Evolutionary conservation across 306 rosid species (phyloP).

Genomic region (Cucurbita pepo): DNA sequence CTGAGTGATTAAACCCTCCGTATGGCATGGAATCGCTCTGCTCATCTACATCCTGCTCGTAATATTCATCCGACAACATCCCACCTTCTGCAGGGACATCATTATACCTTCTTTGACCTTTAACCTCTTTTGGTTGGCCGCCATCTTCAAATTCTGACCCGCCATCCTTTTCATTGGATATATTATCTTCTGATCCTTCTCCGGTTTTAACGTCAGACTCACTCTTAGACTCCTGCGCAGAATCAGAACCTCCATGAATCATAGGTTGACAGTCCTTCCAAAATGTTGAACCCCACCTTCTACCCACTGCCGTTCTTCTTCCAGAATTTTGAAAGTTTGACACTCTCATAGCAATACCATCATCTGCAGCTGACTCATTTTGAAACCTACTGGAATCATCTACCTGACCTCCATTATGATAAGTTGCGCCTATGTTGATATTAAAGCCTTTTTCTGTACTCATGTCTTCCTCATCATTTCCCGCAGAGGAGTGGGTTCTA

Average conservation of each 20-base stretch:
- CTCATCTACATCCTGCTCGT: conserved; percentile 93
- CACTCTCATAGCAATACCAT: conserved; percentile 25
- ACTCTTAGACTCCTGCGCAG: conserved; percentile 69
- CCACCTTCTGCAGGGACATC: conserved; percentile 78
- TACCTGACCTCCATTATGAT: conserved; percentile 63
- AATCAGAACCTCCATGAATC: conserved; percentile 60
- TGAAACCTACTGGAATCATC: conserved; percentile 37
- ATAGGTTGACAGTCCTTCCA: conserved; percentile 92
- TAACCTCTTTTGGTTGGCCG: conserved; percentile 40
- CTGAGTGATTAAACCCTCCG: conserved; percentile 29
- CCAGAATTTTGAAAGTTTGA: conserved; percentile 42
- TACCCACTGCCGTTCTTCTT: conserved; percentile 45
- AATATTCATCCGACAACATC: conserved; percentile 96
- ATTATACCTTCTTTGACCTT: conserved; percentile 52
- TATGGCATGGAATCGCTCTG: conserved; percentile 52
- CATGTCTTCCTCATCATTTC: conserved; percentile 43
- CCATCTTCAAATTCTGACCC: conserved; percentile 74
- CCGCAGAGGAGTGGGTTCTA: conserved; percentile 36
- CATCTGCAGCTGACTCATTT: conserved; percentile 41
- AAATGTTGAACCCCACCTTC: conserved; percentile 93
- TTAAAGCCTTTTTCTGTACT: conserved; percentile 65
- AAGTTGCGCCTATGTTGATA: conserved; percentile 60
- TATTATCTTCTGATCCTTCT: conserved; percentile 58
- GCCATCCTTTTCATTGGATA: conserved; percentile 51
- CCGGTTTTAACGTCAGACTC: conserved; percentile 50